Conservation (phyloP, 2,329 filamentous ascomycete species). For the Trichophyton equinum region DNA sequence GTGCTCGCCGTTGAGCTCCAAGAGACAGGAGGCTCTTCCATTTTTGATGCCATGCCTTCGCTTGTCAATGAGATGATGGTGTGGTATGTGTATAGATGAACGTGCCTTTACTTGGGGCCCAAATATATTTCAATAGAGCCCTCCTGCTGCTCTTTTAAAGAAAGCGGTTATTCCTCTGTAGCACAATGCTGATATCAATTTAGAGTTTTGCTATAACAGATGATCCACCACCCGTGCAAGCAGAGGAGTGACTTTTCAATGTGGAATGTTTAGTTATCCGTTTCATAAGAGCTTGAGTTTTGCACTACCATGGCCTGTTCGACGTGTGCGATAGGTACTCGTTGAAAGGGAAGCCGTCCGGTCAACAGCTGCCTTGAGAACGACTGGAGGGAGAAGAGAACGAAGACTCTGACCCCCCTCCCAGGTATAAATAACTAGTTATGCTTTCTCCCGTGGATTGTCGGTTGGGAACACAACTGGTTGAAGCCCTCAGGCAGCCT, state of each 20-base stretch:
- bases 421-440: neutral
- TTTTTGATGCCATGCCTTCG: conserved; percentile 4
- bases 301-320: neutral
- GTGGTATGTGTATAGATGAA: neutral
- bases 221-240: neutral
- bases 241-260: neutral
- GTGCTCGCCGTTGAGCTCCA: conserved; percentile 6
- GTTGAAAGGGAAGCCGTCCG: neutral
- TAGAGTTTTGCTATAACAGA: neutral
- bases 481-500: neutral
- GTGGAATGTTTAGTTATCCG: neutral
- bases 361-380: neutral
- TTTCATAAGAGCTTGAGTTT: neutral
- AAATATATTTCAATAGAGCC: neutral
- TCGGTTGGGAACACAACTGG: neutral
- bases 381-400: neutral
- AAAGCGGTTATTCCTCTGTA: neutral
- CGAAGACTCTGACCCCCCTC: too few species aligned
- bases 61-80: neutral
- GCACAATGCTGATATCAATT: neutral
- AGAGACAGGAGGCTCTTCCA: conserved; percentile 9
- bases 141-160: neutral
- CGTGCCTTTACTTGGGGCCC: too few species aligned
- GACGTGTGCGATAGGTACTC: neutral
- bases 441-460: neutral